Evolutionary conservation across 2,329 filamentous ascomycete species (phyloP).

Genomic region (Scortechinia acanthostroma): DNA sequence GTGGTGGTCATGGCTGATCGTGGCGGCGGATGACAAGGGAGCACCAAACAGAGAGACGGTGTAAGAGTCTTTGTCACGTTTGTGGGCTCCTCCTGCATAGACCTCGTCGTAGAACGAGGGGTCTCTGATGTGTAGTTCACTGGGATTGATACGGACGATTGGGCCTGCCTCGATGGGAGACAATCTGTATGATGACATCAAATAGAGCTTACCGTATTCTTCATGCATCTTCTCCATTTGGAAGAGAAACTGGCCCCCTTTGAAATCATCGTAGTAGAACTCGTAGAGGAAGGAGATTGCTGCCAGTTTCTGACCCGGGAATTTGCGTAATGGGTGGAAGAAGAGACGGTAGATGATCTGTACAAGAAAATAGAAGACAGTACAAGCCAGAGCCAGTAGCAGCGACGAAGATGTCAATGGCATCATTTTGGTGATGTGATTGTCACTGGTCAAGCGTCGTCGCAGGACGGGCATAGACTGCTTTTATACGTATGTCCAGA

Average conservation of each 20-base stretch:
- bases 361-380: no score
- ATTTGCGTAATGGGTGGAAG: background rate
- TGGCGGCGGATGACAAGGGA: slow-evolving; percentile 5
- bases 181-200: slow-evolving; percentile 2
- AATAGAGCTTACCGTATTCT: slow-evolving; percentile 10
- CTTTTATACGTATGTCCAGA: no score
- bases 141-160: slow-evolving; percentile 20
- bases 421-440: no score
- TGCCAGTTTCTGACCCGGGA: slow-evolving; percentile 14
- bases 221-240: slow-evolving; percentile 11
- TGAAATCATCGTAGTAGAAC: slow-evolving; percentile 12
- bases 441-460: no score
- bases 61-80: slow-evolving; percentile 7
- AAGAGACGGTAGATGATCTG: background rate
- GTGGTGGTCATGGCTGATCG: slow-evolving; percentile 11
- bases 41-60: background rate
- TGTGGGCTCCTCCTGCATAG: slow-evolving; percentile 7
- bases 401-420: no score
- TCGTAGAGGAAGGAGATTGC: slow-evolving; percentile 12
- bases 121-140: slow-evolving; percentile 20
- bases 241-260: slow-evolving; percentile 10
- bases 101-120: slow-evolving; percentile 15
- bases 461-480: no score
- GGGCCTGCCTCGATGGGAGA: no score
- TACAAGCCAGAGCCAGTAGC: background rate